Evolutionary conservation across 257 asterid species (phyloP).

Genomic region (Fraxinus pennsylvanica): DNA sequence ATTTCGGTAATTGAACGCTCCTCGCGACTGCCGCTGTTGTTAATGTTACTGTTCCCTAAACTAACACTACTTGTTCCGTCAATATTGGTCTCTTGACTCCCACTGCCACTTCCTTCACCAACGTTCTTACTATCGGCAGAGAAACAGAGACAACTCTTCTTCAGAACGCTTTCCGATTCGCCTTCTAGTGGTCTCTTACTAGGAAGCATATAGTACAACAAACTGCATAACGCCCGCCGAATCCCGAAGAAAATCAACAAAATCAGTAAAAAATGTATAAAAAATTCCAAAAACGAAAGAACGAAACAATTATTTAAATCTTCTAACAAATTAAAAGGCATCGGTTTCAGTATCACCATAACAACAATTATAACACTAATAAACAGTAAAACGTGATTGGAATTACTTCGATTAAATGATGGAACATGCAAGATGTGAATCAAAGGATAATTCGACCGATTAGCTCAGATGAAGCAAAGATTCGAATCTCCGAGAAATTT

Average conservation of each 20-base stretch:
- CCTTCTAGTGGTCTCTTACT: slow-evolving; percentile 92
- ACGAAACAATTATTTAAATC: slow-evolving; percentile 20
- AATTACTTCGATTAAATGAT: slow-evolving; percentile 28
- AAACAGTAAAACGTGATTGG: slow-evolving; percentile 19
- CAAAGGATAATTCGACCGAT: slow-evolving; percentile 40
- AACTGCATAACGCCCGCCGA: slow-evolving; percentile 59
- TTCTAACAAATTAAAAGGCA: slow-evolving; percentile 30
- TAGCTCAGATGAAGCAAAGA: slow-evolving; percentile 42
- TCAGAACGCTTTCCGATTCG: slow-evolving; percentile 44
- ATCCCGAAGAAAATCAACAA: slow-evolving; percentile 53
- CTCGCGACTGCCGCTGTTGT: slow-evolving; percentile 34
- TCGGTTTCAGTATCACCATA: slow-evolving; percentile 23
- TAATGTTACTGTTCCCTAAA: slow-evolving; percentile 40
- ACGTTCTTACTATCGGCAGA: slow-evolving; percentile 28
- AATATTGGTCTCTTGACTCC: slow-evolving; percentile 32
- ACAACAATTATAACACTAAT: slow-evolving; percentile 12
- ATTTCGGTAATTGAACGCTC: slow-evolving; percentile 60
- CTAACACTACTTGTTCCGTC: slow-evolving; percentile 29
- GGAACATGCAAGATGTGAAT: slow-evolving; percentile 30
- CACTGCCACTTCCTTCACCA: slow-evolving; percentile 3
- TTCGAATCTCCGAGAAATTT: slow-evolving; percentile 25
- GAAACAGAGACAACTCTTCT: slow-evolving; percentile 57
- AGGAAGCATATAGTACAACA: slow-evolving; percentile 94
- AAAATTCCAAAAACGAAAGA: slow-evolving; percentile 21
- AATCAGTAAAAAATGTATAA: slow-evolving; percentile 32